These are phyloP conservation scores for Incumbomyces delicatus DNA, from an alignment of 2,329 filamentous ascomycete species.

Conservation along the genomic window DNA sequence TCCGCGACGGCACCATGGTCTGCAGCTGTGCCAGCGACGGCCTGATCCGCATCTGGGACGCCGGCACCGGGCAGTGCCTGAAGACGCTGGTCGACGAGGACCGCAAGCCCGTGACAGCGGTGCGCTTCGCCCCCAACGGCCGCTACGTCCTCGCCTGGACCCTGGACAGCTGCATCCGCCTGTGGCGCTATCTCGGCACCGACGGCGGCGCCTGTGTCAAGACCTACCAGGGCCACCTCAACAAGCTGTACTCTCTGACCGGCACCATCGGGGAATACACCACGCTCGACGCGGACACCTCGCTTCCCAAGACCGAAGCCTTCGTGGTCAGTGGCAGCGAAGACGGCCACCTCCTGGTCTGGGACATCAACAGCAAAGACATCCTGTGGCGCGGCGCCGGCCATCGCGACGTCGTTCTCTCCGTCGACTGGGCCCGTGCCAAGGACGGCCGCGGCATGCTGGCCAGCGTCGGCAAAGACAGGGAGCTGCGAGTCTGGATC, in stretches of 20 bases:
- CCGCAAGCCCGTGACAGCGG: conserved; percentile 77
- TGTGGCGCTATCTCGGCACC: conserved; percentile 84
- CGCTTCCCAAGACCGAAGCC: conserved; percentile 25
- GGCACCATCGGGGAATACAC: conserved; percentile 67
- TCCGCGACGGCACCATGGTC: conserved; percentile 81
- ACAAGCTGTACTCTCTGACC: conserved; percentile 73
- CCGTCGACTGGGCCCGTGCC: conserved; percentile 45
- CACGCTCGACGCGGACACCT: conserved; percentile 9
- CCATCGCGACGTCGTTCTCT: conserved; percentile 49
- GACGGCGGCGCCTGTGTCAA: conserved; percentile 69
- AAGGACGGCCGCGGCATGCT: conserved; percentile 23
- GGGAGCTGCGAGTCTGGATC: conserved; percentile 17
- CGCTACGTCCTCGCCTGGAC: conserved; percentile 88
- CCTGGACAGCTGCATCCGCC: conserved; percentile 75
- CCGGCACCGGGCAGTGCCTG: conserved; percentile 85
- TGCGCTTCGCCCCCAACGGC: conserved; percentile 89
- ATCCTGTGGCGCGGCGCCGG: conserved; percentile 58
- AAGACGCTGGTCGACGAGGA: conserved; percentile 94
- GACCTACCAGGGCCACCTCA: conserved; percentile 89
- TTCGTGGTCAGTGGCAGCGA: conserved; percentile 82
- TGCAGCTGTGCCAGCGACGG: conserved; percentile 88
- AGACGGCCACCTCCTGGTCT: conserved; percentile 73
- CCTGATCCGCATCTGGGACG: conserved; percentile 90
- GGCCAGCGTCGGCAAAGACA: conserved; percentile 19
- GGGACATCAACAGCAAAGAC: conserved; percentile 82